These are phyloP conservation scores for Marasmius oreades DNA, from an alignment of 1,284 basidiomycete species.

Conservation along the genomic window DNA sequence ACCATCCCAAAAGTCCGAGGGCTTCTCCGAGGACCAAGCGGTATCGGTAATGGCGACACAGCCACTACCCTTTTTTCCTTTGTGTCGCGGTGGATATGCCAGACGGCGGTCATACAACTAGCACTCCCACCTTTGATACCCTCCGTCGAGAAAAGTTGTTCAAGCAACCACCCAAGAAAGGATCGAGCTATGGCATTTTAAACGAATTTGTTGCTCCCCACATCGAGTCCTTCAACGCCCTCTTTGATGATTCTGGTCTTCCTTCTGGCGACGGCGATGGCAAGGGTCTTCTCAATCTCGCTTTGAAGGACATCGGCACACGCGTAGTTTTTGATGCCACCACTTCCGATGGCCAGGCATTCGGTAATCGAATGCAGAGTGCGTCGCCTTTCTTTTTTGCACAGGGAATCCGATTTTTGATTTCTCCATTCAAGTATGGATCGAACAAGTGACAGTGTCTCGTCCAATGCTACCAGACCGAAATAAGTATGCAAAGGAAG, in stretches of 20 bases:
- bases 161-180: conserved; percentile 69
- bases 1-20: no score
- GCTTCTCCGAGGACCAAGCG: no score
- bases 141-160: conserved; percentile 82
- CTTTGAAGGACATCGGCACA: conserved; percentile 82
- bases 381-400: conserved; percentile 31
- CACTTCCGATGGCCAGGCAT: conserved; percentile 50
- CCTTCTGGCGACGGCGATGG: conserved; percentile 73
- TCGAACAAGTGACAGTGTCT: conserved; percentile 83
- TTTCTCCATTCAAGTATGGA: conserved; percentile 57
- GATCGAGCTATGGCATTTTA: conserved; percentile 76
- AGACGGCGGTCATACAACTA: conserved; percentile 30
- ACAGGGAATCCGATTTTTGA: conserved; percentile 8
- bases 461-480: conserved; percentile 88
- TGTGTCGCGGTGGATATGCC: conserved; percentile 29
- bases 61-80: neutral
- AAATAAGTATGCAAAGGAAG: conserved; percentile 64
- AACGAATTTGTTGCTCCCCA: conserved; percentile 95
- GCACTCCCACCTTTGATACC: conserved; percentile 75
- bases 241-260: conserved; percentile 84
- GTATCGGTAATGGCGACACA: no score
- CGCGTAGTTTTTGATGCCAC: conserved; percentile 92
- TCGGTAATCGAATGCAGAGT: conserved; percentile 80
- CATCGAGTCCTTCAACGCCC: conserved; percentile 94
- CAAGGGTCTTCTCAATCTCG: conserved; percentile 78